Conservation (phyloP, 148 eudicot genomes). For the Vaccinium macrocarpon region DNA sequence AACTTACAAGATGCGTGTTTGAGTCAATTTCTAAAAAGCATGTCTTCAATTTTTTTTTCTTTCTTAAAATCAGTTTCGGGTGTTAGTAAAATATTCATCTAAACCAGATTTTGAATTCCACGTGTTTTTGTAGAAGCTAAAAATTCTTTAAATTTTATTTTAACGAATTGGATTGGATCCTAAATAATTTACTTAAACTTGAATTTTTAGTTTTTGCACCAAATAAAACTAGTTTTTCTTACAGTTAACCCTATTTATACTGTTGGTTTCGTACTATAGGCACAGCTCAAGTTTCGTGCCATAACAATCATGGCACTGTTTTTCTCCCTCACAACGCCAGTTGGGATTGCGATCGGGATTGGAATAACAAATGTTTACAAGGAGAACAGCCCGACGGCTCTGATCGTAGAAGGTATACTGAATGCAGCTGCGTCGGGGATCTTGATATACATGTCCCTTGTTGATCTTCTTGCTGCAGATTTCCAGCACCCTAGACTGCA, state of each 20-base stretch:
- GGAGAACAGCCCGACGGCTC: not conserved
- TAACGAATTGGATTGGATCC: no score
- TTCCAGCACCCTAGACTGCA: conserved; percentile 11
- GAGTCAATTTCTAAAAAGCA: no score
- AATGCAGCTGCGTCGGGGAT: conserved; percentile 17
- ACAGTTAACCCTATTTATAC: not conserved
- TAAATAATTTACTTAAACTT: no score
- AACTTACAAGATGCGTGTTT: no score
- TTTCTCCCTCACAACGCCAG: conserved; percentile 12
- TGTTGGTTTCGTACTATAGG: not conserved
- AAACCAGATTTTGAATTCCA: no score
- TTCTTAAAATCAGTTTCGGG: no score
- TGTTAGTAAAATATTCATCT: no score
- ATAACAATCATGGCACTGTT: not conserved
- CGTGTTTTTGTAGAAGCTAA: no score
- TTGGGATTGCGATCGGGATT: not conserved
- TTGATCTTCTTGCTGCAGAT: conserved; percentile 21
- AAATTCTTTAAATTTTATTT: no score
- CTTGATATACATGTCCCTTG: conserved; percentile 19
- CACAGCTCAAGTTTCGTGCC: not conserved
- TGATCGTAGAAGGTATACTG: conserved; percentile 4
- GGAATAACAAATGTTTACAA: not conserved
- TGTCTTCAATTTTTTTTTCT: no score
- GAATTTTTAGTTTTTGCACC: no score
- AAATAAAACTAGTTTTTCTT: no score